These are phyloP conservation scores for Globisporangium perplexum DNA, from an alignment of 352 stramenopile genomes.

Conservation along the genomic window DNA sequence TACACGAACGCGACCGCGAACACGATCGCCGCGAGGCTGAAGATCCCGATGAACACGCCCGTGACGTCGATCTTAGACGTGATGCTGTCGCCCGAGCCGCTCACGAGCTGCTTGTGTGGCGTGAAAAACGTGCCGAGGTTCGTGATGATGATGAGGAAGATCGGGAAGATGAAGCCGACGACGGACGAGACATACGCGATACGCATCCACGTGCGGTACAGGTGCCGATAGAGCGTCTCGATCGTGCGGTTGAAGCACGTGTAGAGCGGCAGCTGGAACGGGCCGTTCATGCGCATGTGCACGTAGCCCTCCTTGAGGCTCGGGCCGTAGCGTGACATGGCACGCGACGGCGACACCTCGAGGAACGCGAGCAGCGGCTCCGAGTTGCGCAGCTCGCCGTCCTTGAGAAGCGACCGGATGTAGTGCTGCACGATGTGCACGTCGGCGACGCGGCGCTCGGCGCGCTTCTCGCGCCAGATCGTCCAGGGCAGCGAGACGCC, in stretches of 20 bases:
- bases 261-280: conserved; percentile 81
- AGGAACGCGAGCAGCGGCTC: conserved; percentile 75
- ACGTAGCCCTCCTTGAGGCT: conserved; percentile 86
- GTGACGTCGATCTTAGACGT: conserved; percentile 40
- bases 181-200: conserved; percentile 79
- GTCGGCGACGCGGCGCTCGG: conserved; percentile 59
- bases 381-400: conserved; percentile 65
- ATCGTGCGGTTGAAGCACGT: conserved; percentile 82
- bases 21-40: conserved; percentile 41
- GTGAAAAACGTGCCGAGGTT: conserved; percentile 64
- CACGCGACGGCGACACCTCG: conserved; percentile 70
- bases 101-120: conserved; percentile 53
- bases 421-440: conserved; percentile 73
- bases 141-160: conserved; percentile 68
- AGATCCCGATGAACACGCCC: conserved; percentile 52
- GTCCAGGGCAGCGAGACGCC: conserved; percentile 65
- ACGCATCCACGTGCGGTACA: conserved; percentile 85
- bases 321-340: conserved; percentile 67
- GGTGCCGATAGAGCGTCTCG: conserved; percentile 73
- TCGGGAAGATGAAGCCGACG: conserved; percentile 76
- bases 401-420: conserved; percentile 52
- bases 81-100: conserved; percentile 29
- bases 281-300: conserved; percentile 86
- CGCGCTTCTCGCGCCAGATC: conserved; percentile 77
- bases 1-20: conserved; percentile 80